Percentiles rank a stretch among this genome's conserved stretches.
Conservation (phyloP, 2,329 filamentous ascomycete species). For the Tothia fuscella region DNA sequence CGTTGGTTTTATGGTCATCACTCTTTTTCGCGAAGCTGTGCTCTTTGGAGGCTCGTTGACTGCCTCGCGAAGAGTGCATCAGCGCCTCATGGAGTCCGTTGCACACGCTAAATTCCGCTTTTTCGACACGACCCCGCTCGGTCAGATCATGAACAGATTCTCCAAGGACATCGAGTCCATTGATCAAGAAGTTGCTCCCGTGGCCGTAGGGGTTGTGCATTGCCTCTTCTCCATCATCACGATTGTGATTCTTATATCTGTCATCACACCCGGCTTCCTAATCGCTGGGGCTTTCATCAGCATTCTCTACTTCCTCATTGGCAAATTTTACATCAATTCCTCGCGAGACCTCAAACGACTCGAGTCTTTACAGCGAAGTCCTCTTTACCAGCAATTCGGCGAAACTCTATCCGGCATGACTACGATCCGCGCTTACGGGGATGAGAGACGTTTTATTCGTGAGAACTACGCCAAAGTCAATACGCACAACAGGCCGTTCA, state of each 20-base stretch:
- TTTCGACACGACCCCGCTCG: constrained; percentile 90
- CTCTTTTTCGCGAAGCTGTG: constrained; percentile 71
- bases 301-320: constrained; percentile 68
- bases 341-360: constrained; percentile 93
- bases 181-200: constrained; percentile 89
- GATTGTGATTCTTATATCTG: constrained; percentile 75
- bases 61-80: constrained; percentile 76
- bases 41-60: constrained; percentile 85
- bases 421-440: constrained; percentile 91
- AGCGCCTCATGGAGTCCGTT: constrained; percentile 62
- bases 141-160: constrained; percentile 96
- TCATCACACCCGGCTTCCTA: constrained; percentile 83
- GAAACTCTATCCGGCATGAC: constrained; percentile 92
- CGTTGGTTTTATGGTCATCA: constrained; percentile 63
- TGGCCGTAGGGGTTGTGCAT: constrained; percentile 66
- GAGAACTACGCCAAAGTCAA: constrained; percentile 87
- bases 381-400: constrained; percentile 94
- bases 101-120: constrained; percentile 92
- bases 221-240: constrained; percentile 61
- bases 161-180: constrained; percentile 94
- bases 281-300: constrained; percentile 79
- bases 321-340: constrained; percentile 76
- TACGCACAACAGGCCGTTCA: constrained; percentile 81
- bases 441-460: constrained; percentile 82
- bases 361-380: constrained; percentile 87